A percentile compares a stretch with the other conserved stretches of the same genome.
Conservation (phyloP, 768 basidiomycete species). For the Tricholoma furcatifolium region DNA sequence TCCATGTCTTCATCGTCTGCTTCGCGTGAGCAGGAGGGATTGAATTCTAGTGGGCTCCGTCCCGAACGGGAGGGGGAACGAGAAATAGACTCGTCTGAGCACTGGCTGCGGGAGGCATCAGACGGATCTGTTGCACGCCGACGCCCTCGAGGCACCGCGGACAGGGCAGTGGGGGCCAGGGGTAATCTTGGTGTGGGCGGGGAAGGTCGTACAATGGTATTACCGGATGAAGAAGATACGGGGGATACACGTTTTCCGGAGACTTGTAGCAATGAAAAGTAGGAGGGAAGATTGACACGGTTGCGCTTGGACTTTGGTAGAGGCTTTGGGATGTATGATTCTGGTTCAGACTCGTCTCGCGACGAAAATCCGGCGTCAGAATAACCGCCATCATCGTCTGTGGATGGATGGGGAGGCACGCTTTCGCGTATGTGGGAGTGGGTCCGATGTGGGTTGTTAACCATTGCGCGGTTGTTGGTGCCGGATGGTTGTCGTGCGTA, state of each 20-base stretch:
- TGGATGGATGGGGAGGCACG: conserved; percentile 38
- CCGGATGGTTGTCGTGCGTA: conserved; percentile 72
- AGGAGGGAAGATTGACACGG: conserved; percentile 72
- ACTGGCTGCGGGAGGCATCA: conserved; percentile 27
- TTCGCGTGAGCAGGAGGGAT: conserved; percentile 17
- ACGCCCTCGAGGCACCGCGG: conserved; percentile 42
- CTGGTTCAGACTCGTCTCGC: conserved; percentile 34
- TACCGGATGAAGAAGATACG: conserved; percentile 46
- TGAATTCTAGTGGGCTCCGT: conserved; percentile 14
- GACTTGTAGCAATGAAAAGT: conserved; percentile 70
- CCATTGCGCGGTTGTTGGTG: conserved; percentile 65
- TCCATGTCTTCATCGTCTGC: conserved; percentile 37
- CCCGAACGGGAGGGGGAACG: conserved; percentile 41
- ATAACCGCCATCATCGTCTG: conserved; percentile 46
- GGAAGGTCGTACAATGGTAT: conserved; percentile 48
- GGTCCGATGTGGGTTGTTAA: conserved; percentile 55
- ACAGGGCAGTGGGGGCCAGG: conserved; percentile 27
- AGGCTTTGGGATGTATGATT: conserved; percentile 27
- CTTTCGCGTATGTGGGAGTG: conserved; percentile 46
- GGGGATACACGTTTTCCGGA: conserved; percentile 38
- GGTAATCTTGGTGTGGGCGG: conserved; percentile 61
- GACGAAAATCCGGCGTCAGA: conserved; percentile 40
- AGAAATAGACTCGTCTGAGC: conserved; percentile 32
- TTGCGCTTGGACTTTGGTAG: conserved; percentile 54
- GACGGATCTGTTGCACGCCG: conserved; percentile 35